Evolutionary conservation across 331 rosid species (phyloP).

Genomic region (Pyracantha coccinea): DNA sequence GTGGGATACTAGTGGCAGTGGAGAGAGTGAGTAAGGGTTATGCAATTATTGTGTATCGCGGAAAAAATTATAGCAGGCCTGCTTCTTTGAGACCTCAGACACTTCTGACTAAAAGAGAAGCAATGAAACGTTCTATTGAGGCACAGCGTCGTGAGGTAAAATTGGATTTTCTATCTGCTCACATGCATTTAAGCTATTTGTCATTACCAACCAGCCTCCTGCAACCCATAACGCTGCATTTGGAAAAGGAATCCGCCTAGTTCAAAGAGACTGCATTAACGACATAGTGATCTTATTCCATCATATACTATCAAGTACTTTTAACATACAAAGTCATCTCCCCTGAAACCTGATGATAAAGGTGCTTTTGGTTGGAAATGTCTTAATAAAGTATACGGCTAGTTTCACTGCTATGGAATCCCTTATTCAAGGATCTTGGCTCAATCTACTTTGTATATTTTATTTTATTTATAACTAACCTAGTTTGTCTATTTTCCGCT

Average conservation of each 20-base stretch:
- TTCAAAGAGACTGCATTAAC: background rate
- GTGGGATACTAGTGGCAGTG: constrained; percentile 83
- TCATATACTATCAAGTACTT: background rate
- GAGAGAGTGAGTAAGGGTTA: constrained; percentile 73
- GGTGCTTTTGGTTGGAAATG: background rate
- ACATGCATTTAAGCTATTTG: background rate
- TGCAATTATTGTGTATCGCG: constrained; percentile 85
- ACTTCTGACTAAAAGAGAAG: constrained; percentile 62
- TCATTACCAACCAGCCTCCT: background rate
- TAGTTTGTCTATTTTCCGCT: background rate
- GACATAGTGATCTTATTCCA: background rate
- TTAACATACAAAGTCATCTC: background rate
- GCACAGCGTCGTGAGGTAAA: constrained; percentile 85
- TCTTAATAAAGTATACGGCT: background rate
- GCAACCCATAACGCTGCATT: background rate
- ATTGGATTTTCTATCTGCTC: constrained; percentile 9
- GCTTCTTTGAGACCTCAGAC: constrained; percentile 77
- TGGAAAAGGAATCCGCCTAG: background rate
- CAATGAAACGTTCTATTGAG: constrained; percentile 74
- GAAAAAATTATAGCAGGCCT: constrained; percentile 86
- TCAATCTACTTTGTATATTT: background rate
- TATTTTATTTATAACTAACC: background rate
- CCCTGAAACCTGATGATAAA: background rate
- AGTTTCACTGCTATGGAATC: background rate
- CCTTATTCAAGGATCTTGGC: constrained; percentile 6